Conservation (phyloP, 176 grass and related monocot genomes). For the Alloteropsis semialata region DNA sequence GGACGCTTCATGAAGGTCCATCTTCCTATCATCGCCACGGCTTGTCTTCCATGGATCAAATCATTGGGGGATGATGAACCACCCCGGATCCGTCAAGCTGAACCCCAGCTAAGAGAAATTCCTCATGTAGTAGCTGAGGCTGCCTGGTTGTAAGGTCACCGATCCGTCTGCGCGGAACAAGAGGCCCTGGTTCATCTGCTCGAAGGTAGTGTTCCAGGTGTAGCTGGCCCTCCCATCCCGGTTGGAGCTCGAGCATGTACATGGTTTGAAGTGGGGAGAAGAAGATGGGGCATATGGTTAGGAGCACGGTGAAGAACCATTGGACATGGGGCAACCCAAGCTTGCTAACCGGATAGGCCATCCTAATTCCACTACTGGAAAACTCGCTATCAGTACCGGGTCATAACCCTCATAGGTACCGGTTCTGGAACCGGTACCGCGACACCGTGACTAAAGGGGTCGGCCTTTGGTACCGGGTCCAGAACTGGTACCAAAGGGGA, state of each 20-base stretch:
- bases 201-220: background rate
- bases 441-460: no score
- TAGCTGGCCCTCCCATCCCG: background rate
- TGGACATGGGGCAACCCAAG: background rate
- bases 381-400: no score
- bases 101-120: background rate
- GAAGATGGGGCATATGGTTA: background rate
- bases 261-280: background rate
- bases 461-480: no score
- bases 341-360: no score
- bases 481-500: no score
- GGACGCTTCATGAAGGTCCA: background rate
- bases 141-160: background rate
- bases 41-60: background rate
- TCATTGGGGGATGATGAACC: background rate
- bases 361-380: no score
- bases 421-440: no score
- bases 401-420: no score
- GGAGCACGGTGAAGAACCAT: background rate
- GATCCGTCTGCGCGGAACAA: background rate
- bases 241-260: background rate
- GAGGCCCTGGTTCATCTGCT: background rate
- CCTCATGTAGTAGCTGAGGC: background rate
- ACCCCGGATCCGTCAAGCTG: background rate
- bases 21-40: background rate